Evolutionary conservation across 1,284 basidiomycete genomes (phyloP).

Genomic region (Fomitiporia mediterranea): DNA sequence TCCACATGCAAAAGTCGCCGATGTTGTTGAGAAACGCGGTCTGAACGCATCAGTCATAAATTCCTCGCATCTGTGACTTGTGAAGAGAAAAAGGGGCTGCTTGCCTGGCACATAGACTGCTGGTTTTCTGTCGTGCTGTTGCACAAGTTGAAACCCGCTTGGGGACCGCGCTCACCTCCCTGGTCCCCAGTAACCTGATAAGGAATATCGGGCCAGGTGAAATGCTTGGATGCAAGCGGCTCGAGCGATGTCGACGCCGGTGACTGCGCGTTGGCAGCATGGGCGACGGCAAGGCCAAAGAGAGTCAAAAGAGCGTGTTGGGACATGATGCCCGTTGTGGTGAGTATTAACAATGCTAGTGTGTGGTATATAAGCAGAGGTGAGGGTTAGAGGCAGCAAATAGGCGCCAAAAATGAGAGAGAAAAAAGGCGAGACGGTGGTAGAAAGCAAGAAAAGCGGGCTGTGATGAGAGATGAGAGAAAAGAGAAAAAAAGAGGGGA

Average conservation of each 20-base stretch:
- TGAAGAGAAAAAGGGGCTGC: neutral
- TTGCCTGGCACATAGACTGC: conserved; percentile 53
- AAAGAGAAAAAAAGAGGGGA: conserved; percentile 2
- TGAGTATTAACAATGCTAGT: neutral
- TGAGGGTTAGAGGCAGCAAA: neutral
- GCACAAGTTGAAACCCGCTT: conserved; percentile 64
- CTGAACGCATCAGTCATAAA: conserved; percentile 3
- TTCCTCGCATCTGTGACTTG: conserved; percentile 14
- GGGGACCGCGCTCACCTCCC: conserved; percentile 46
- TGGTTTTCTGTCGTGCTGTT: conserved; percentile 64
- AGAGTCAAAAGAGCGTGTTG: conserved; percentile 23
- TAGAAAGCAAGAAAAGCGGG: neutral
- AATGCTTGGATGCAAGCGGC: conserved; percentile 22
- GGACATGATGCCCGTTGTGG: conserved; percentile 19
- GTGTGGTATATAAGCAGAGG: neutral
- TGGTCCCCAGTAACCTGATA: conserved; percentile 49
- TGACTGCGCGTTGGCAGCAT: conserved; percentile 16
- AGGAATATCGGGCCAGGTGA: conserved; percentile 30
- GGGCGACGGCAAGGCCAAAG: conserved; percentile 16
- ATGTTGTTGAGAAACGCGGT: conserved; percentile 20
- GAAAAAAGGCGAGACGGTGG: conserved; percentile 1
- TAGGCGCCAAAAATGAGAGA: neutral
- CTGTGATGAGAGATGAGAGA: conserved; percentile 4
- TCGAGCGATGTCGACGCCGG: conserved; percentile 19
- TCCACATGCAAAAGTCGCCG: conserved; percentile 29